Conservation (phyloP, 768 basidiomycete genomes). For the Russula compacta region DNA sequence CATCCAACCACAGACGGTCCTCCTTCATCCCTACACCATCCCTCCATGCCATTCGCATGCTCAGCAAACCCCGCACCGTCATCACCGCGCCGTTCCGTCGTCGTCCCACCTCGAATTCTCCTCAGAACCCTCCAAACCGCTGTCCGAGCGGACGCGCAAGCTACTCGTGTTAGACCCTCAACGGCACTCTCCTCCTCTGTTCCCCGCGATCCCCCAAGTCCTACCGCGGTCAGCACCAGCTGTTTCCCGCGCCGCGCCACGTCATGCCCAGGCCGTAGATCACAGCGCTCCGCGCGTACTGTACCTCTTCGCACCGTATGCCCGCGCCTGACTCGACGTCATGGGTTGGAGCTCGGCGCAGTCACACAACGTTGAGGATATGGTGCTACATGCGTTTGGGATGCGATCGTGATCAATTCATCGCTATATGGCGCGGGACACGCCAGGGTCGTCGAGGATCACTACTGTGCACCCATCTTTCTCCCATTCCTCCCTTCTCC, state of each 20-base stretch:
- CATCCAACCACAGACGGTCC: too few relatives aligned
- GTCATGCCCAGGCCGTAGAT: too few relatives aligned
- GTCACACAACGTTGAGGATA: conserved; percentile 65
- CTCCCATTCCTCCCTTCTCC: not conserved
- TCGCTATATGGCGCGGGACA: conserved; percentile 72
- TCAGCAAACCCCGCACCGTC: not conserved
- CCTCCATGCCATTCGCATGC: not conserved
- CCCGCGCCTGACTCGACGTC: conserved; percentile 61
- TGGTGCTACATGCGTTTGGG: conserved; percentile 59
- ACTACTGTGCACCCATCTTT: conserved; percentile 51
- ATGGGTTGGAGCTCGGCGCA: conserved; percentile 90
- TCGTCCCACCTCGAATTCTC: conserved; percentile 31
- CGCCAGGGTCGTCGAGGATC: conserved; percentile 45
- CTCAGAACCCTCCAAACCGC: conserved; percentile 22
- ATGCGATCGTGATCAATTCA: conserved; percentile 32
- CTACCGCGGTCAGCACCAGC: not conserved
- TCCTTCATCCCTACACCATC: not conserved
- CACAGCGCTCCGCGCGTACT: too few relatives aligned
- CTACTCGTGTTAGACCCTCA: conserved; percentile 66
- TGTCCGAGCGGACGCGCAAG: conserved; percentile 38
- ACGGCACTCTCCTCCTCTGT: conserved; percentile 64
- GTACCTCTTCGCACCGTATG: too few relatives aligned
- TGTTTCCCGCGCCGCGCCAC: conserved; percentile 26
- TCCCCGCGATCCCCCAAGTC: conserved; percentile 29
- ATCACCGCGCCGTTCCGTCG: conserved; percentile 24